Percentiles rank a stretch among this genome's conserved stretches.
Evolutionary conservation across 75 land plant genomes (phyloP).

Genomic region (Sequoia sempervirens): DNA sequence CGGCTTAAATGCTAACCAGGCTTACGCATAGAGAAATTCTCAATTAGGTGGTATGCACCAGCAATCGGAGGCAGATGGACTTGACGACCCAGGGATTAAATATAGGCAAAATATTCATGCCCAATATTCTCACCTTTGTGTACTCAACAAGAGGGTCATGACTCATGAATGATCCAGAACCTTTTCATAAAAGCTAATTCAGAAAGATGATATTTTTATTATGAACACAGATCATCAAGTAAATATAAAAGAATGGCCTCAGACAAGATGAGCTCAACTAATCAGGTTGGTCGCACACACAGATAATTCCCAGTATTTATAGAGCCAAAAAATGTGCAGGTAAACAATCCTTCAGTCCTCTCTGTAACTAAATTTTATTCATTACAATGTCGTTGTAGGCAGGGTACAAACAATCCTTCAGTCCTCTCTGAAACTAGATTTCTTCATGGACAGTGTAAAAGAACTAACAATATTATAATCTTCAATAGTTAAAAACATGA

Average conservation of each 20-base stretch:
- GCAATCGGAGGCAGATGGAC: not conserved
- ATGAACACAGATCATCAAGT: not conserved
- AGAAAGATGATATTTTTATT: not conserved
- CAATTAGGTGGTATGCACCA: not conserved
- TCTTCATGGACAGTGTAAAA: not conserved
- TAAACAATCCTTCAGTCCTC: not conserved
- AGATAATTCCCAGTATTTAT: not conserved
- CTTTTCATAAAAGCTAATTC: not conserved
- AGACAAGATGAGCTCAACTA: not conserved
- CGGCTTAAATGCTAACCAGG: not conserved
- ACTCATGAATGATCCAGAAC: not conserved
- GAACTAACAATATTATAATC: not conserved
- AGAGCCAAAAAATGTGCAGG: not conserved
- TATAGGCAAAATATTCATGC: not conserved
- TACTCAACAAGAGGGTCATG: not conserved
- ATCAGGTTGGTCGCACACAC: not conserved
- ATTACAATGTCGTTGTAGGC: too few species aligned
- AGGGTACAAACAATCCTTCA: not conserved
- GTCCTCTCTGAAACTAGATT: not conserved
- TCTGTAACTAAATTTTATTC: not conserved
- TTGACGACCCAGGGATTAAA: not conserved
- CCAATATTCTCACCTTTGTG: not conserved
- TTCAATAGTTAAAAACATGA: not conserved
- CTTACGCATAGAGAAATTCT: not conserved
- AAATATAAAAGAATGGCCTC: not conserved